phyloP scores from a whole-genome alignment of 345 rosid species.

The Capsella bursapastoris region DNA sequence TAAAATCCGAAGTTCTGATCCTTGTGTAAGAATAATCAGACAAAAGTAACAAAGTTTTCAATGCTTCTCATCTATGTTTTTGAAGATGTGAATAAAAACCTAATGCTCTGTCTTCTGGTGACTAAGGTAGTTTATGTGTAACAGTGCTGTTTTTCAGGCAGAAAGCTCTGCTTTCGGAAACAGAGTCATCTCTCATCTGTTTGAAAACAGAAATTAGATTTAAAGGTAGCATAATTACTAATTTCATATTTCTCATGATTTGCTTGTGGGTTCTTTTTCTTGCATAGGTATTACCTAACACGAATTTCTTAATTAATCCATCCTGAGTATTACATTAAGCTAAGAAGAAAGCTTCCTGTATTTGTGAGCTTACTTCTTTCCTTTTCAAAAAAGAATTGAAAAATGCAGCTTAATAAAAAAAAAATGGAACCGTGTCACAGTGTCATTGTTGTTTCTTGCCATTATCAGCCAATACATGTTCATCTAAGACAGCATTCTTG shows the following conservation, averaged over 20 bases:
- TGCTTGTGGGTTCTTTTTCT: slow-evolving; percentile 1
- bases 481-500: slow-evolving; percentile 53
- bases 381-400: slow-evolving; percentile 37
- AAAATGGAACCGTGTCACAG: background rate
- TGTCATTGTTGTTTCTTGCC: slow-evolving; percentile 46
- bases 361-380: slow-evolving; percentile 32
- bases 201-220: background rate
- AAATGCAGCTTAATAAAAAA: slow-evolving; percentile 5
- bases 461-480: slow-evolving; percentile 55
- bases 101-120: no score
- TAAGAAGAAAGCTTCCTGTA: slow-evolving; percentile 31
- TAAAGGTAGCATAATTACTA: background rate
- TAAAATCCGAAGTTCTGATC: background rate
- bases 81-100: no score
- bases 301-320: slow-evolving; percentile 7
- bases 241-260: slow-evolving; percentile 1
- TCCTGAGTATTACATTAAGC: slow-evolving; percentile 22
- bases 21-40: background rate
- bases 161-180: slow-evolving; percentile 9
- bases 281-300: slow-evolving; percentile 4
- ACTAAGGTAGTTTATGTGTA: no score
- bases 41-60: no score
- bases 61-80: no score
- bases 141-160: background rate
- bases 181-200: background rate